These are phyloP conservation scores for Aspergillus neoniger DNA, from an alignment of 2,329 filamentous ascomycete species.

Conservation along the genomic window DNA sequence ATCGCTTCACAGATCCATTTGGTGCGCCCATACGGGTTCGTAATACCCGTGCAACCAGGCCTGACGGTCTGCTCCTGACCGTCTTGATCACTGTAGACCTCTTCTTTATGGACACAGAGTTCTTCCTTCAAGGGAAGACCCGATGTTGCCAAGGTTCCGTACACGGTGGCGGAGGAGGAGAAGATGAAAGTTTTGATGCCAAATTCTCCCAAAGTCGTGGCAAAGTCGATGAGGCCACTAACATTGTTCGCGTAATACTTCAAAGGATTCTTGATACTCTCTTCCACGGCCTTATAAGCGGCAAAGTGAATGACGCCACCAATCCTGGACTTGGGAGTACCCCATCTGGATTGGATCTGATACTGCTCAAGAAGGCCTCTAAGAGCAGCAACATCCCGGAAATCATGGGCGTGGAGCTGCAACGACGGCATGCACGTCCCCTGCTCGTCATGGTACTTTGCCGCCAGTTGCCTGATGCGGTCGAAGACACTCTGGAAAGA, in stretches of 20 bases:
- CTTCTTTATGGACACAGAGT: constrained; percentile 55
- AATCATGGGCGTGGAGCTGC: constrained; percentile 52
- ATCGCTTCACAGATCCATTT: constrained; percentile 71
- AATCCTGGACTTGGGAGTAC: constrained; percentile 52
- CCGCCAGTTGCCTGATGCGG: constrained; percentile 37
- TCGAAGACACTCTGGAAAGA: constrained; percentile 39
- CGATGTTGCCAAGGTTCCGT: constrained; percentile 57
- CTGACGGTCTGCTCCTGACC: constrained; percentile 47
- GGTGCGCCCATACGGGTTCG: constrained; percentile 66
- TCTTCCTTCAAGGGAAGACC: constrained; percentile 59
- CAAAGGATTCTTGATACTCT: constrained; percentile 62
- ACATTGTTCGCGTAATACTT: constrained; percentile 71
- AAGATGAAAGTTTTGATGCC: constrained; percentile 68
- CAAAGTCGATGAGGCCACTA: constrained; percentile 62
- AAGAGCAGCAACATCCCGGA: constrained; percentile 48
- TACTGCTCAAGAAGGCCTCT: constrained; percentile 48
- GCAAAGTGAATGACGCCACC: constrained; percentile 70
- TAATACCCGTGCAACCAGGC: constrained; percentile 59
- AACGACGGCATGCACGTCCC: constrained; percentile 47
- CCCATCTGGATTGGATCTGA: constrained; percentile 35
- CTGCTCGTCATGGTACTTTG: constrained; percentile 39
- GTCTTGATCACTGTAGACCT: constrained; percentile 47
- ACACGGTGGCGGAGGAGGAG: constrained; percentile 68
- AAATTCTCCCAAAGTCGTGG: constrained; percentile 58
- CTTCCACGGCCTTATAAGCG: constrained; percentile 66